These are phyloP conservation scores for Penicillium daleae DNA, from an alignment of 495 filamentous ascomycete species.

Conservation along the genomic window DNA sequence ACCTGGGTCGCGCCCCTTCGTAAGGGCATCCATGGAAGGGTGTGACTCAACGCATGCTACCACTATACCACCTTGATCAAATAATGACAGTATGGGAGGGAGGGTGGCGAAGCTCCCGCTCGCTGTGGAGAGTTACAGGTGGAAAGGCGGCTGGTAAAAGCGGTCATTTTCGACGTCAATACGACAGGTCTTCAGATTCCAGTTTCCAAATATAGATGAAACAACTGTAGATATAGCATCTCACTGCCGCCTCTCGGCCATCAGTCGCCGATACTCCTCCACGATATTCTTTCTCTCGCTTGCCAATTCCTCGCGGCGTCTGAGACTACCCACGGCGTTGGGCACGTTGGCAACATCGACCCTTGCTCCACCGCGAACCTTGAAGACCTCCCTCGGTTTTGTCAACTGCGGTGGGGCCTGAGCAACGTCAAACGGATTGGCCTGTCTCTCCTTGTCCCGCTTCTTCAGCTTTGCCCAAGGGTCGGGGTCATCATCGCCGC, in stretches of 20 bases:
- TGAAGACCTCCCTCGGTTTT: conserved; percentile 69
- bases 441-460: conserved; percentile 58
- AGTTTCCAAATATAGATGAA: conserved; percentile 4
- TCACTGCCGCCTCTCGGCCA: conserved; percentile 64
- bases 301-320: conserved; percentile 80
- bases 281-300: conserved; percentile 75
- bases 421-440: conserved; percentile 74
- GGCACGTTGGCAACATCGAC: conserved; percentile 78
- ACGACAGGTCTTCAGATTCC: no score
- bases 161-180: no score
- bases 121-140: no score
- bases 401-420: conserved; percentile 78
- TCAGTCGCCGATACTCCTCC: conserved; percentile 79
- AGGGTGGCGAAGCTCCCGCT: no score
- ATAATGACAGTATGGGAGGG: no score
- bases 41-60: background rate
- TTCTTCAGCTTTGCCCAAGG: conserved; percentile 76
- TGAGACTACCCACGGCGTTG: conserved; percentile 75
- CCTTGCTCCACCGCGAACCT: conserved; percentile 65
- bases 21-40: background rate
- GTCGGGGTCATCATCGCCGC: conserved; percentile 61
- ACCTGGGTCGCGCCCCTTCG: background rate
- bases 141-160: no score
- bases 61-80: background rate
- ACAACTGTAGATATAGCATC: background rate